Base-by-base conservation (phyloP, 2,329 filamentous ascomycete genomes). In the Ophiosphaerella korrae region DNA sequence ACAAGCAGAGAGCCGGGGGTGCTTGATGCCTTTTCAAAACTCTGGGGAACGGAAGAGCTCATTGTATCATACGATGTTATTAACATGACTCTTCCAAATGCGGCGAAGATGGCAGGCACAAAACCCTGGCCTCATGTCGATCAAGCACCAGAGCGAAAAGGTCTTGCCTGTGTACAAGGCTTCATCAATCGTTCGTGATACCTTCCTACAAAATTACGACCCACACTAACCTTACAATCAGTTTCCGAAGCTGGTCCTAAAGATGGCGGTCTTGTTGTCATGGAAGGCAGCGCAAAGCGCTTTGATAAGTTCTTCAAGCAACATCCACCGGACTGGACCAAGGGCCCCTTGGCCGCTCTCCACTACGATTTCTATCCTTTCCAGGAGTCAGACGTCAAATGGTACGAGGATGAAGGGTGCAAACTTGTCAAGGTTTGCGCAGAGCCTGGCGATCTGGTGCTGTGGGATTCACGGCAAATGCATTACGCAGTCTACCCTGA, bases 391-490 rank as follows among this genome's bases (percentile, higher is more conserved):
- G 74, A 78, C 37, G 60, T 78, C 29, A 62, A 72, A 32, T 79
- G 76, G 76, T 77, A 77, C 45, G 57, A 73, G 36, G 64, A 72
- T 2, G 63, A 64, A 3, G 77, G 77, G 2, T 76, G 71, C 54
- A 68, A 74, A 48, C 44, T 72, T 9, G 43, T 72, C 36, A 79
- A 79, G 63, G 64, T 78, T 12, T 65, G 67, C 46, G 64, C 70
- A 21, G 76, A 75, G 26, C 74, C 76, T 3, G 77, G 77, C 3
- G 76, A 78, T 53, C 62, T 79, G 45, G 69, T 80, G 4, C 63
- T 81, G 4, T 79, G 77, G 78, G 78, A 80, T 51, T 77, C 75
- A 4, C 67, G 80, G 3, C 77, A 76, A 4, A 74, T 80, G 42
- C 79, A 82, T 60, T 81, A 60, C 40, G 52, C 52, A 7, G 48